These are phyloP conservation scores for Mesembryanthemum crystallinum DNA, from an alignment of 148 eudicot genomes.

Conservation along the genomic window DNA sequence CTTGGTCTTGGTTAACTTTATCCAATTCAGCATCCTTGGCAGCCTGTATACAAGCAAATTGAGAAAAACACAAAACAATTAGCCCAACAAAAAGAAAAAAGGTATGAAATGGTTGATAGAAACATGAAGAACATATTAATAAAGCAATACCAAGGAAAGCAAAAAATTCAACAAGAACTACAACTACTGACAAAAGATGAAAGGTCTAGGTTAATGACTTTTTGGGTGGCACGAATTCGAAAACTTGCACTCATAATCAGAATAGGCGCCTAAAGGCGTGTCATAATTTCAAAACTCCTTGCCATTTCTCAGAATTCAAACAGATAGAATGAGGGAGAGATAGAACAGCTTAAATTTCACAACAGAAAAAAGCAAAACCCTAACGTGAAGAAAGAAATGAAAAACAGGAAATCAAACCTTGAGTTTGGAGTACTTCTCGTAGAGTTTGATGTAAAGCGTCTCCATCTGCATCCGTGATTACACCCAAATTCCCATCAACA, in stretches of 20 bases:
- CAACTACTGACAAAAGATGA: background rate
- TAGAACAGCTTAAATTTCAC: background rate
- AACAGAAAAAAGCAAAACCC: background rate
- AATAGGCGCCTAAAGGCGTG: too few relatives aligned
- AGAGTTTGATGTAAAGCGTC: slow-evolving; percentile 63
- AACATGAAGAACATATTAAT: background rate
- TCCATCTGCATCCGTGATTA: slow-evolving; percentile 47
- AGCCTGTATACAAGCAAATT: slow-evolving; percentile 30
- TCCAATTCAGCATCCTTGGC: slow-evolving; percentile 44
- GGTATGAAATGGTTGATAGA: too few relatives aligned
- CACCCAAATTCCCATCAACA: background rate
- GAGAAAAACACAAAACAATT: background rate
- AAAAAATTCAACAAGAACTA: background rate
- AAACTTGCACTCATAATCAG: too few relatives aligned
- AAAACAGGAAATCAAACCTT: slow-evolving; percentile 44
- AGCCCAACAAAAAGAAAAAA: background rate
- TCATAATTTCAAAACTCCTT: background rate
- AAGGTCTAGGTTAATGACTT: too few relatives aligned
- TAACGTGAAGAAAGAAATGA: background rate
- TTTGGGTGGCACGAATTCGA: too few relatives aligned
- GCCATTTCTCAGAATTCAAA: slow-evolving; percentile 5
- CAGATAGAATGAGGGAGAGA: too few relatives aligned
- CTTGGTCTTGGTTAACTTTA: slow-evolving; percentile 50
- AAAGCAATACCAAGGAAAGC: background rate
- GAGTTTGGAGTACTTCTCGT: slow-evolving; percentile 57